Conservation (phyloP, 140 eudicot species). For the Senecio squalidus region DNA sequence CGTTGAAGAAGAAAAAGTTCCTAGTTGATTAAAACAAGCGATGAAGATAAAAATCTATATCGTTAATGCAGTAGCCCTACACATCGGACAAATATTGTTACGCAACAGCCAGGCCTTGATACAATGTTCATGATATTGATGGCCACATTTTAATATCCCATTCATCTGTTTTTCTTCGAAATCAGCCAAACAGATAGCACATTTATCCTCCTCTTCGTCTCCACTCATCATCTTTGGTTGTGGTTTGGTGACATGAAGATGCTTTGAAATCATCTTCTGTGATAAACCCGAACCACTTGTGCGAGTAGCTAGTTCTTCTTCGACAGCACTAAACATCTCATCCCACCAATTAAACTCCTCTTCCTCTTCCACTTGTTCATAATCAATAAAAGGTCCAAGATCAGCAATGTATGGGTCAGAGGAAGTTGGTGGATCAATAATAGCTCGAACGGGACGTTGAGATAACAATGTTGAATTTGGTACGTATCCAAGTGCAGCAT, state of each 20-base stretch:
- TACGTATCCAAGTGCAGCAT: too few relatives aligned
- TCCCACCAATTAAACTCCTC: too few relatives aligned
- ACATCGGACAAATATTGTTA: constrained; percentile 25
- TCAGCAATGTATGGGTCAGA: too few relatives aligned
- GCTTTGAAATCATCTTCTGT: not conserved
- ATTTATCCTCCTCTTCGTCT: not conserved
- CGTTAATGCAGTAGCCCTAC: constrained; percentile 12
- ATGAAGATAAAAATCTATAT: too few relatives aligned
- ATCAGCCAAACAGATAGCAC: constrained; percentile 22
- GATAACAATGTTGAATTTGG: too few relatives aligned
- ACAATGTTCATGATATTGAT: constrained; percentile 22
- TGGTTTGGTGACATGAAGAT: not conserved
- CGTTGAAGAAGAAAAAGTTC: too few relatives aligned
- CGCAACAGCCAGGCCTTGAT: constrained; percentile 24
- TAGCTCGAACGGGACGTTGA: too few relatives aligned
- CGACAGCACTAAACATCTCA: too few relatives aligned
- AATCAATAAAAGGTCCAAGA: too few relatives aligned
- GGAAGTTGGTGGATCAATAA: too few relatives aligned
- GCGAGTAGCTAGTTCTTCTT: not conserved
- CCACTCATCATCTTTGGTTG: not conserved
- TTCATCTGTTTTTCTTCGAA: not conserved
- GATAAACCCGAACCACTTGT: constrained; percentile 8
- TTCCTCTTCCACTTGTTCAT: too few relatives aligned
- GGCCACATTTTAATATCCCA: constrained; percentile 23
- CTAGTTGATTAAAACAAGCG: too few relatives aligned